phyloP scores from a whole-genome alignment of 495 filamentous ascomycete species.

The Bombardia bombarda region DNA sequence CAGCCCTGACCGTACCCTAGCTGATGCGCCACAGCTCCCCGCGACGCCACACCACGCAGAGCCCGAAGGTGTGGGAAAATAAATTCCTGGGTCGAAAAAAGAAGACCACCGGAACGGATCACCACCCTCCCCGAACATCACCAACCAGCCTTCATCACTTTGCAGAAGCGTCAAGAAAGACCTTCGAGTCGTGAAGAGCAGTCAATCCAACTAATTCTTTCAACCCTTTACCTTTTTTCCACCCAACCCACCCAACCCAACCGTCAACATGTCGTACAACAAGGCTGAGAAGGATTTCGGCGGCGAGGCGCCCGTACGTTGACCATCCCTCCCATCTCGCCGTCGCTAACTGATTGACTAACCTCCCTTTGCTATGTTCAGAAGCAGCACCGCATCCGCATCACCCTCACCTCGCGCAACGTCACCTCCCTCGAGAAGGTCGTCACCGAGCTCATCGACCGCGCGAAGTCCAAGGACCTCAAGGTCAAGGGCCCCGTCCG shows the following conservation, averaged over 20 bases:
- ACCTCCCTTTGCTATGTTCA: conserved; percentile 19
- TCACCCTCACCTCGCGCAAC: conserved; percentile 92
- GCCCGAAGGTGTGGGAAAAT: no score
- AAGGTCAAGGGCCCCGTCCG: conserved; percentile 98
- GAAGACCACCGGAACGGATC: no score
- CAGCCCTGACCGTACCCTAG: no score
- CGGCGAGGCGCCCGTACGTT: conserved; percentile 39
- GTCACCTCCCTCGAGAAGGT: conserved; percentile 96
- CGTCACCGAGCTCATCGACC: conserved; percentile 95
- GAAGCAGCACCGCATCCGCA: conserved; percentile 98
- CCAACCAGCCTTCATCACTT: conserved; percentile 69
- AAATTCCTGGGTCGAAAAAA: no score
- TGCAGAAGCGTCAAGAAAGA: conserved; percentile 52
- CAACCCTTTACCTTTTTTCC: conserved; percentile 17
- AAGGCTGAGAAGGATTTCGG: conserved; percentile 83
- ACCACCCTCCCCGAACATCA: no score
- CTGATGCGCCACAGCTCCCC: no score
- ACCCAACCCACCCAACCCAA: conserved; percentile 12
- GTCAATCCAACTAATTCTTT: conserved; percentile 4
- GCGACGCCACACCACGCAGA: no score
- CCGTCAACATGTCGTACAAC: conserved; percentile 81
- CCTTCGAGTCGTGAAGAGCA: conserved; percentile 59
- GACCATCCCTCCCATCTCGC: conserved; percentile 1
- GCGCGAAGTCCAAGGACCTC: conserved; percentile 96
- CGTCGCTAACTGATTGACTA: conserved; percentile 1